A percentile compares a stretch with the other conserved stretches of the same genome.
Evolutionary conservation across 2,329 filamentous ascomycete species (phyloP).

Genomic region (Cladosporium oxysporum): DNA sequence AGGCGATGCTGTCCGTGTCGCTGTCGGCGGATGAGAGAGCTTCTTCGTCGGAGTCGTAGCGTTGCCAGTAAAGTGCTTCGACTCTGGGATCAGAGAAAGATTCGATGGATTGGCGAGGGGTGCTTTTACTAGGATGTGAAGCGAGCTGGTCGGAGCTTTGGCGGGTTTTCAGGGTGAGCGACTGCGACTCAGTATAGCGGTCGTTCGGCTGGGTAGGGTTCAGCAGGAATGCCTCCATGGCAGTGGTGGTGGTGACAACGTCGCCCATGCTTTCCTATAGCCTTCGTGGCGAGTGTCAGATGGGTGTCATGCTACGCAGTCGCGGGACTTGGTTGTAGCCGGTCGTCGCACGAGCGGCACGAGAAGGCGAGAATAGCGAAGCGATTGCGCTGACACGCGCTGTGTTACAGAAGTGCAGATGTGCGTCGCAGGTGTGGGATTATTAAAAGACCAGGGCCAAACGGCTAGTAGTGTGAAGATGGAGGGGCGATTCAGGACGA

Average conservation of each 20-base stretch:
- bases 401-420: slow-evolving; percentile 12
- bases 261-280: slow-evolving; percentile 5
- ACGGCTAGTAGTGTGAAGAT: slow-evolving; percentile 9
- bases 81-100: slow-evolving; percentile 7
- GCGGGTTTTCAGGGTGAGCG: background rate
- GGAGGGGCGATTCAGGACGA: background rate
- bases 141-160: slow-evolving; percentile 8
- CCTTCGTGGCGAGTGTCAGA: slow-evolving; percentile 1
- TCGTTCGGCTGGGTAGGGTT: slow-evolving; percentile 10
- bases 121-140: slow-evolving; percentile 4
- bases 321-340: background rate
- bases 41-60: slow-evolving; percentile 20
- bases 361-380: background rate
- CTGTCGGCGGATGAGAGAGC: slow-evolving; percentile 16
- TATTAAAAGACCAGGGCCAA: background rate
- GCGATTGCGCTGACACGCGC: slow-evolving; percentile 17
- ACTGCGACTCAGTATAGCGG: slow-evolving; percentile 16
- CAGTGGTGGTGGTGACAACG: background rate
- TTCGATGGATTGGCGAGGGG: background rate
- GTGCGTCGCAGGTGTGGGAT: slow-evolving; percentile 13
- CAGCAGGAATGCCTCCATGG: slow-evolving; percentile 18
- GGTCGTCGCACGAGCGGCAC: slow-evolving; percentile 18
- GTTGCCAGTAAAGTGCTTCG: slow-evolving; percentile 10
- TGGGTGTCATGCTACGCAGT: slow-evolving; percentile 14
- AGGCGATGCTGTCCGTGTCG: slow-evolving; percentile 18